Evolutionary conservation across 805 yeast genomes (phyloP).

Genomic region (Geotrichum ghanense): DNA sequence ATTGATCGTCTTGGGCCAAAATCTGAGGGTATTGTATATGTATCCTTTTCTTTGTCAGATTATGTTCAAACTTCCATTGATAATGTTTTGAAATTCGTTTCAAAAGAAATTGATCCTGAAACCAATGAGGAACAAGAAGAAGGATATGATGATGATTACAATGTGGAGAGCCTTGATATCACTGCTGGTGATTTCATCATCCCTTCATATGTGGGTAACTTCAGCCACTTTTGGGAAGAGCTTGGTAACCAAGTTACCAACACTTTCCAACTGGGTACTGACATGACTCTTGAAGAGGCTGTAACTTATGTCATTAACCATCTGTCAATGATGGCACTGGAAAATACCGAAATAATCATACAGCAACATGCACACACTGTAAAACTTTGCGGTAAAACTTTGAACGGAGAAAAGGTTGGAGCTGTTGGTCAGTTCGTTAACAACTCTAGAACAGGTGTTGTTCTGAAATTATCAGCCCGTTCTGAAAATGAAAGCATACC

Average conservation of each 20-base stretch:
- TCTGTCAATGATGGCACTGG: slow-evolving; percentile 62
- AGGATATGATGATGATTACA: slow-evolving; percentile 90
- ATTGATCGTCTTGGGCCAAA: slow-evolving; percentile 63
- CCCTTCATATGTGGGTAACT: slow-evolving; percentile 70
- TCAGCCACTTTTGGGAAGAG: slow-evolving; percentile 63
- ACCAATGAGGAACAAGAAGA: slow-evolving; percentile 62
- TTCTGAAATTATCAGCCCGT: slow-evolving; percentile 34
- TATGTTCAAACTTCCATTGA: slow-evolving; percentile 38
- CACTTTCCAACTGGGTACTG: slow-evolving; percentile 52
- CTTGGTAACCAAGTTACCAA: slow-evolving; percentile 46
- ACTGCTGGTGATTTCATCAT: slow-evolving; percentile 70
- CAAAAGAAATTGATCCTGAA: slow-evolving; percentile 68
- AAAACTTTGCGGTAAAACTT: slow-evolving; percentile 73
- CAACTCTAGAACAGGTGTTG: slow-evolving; percentile 33
- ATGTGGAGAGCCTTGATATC: slow-evolving; percentile 67
- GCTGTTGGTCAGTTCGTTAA: slow-evolving; percentile 33
- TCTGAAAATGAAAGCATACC: slow-evolving; percentile 35
- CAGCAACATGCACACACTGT: slow-evolving; percentile 49
- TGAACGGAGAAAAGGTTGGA: slow-evolving; percentile 34
- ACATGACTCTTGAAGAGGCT: slow-evolving; percentile 38
- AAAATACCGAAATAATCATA: slow-evolving; percentile 56
- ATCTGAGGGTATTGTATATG: slow-evolving; percentile 63
- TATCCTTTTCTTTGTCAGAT: slow-evolving; percentile 44
- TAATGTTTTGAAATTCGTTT: slow-evolving; percentile 59
- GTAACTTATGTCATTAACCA: slow-evolving; percentile 40